Base-by-base conservation (phyloP, 371 early-diverging fungal genomes). In the Mucor piriformis region DNA sequence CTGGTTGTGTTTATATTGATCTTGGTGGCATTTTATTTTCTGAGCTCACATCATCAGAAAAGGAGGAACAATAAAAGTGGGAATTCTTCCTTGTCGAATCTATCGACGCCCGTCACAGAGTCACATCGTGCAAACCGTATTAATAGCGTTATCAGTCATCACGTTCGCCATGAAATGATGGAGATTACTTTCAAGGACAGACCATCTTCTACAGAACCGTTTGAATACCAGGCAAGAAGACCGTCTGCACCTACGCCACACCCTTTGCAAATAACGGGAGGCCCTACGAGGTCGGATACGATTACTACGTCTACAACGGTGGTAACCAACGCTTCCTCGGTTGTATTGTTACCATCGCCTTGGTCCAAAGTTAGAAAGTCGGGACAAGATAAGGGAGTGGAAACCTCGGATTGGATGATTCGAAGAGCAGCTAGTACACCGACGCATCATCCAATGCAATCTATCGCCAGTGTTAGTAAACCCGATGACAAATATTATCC, bases 1-100 rank as follows among this genome's bases (percentile, higher is more conserved):
- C 23, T 76, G 1, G 77, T 72, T 18, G 72, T 69, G 5, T 59
- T 76, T 23, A 34, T 77, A 11, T 54, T 74, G 7, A 63, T 77
- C 10, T 48, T 77, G 11, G 59, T 74, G 10, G 70, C 65, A 3
- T 48, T 76, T 15, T 73, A 76, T 54, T 46, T 76, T 34, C 50
- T 71, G 13, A 67, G 71, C 47, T 53, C 59, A 27, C 64, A 71
- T 40, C 67, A 70, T 21, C 44, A 59, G 47, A 35, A 44, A 18
- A 24, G 29, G 40, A 47, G 29, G 33, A 46, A 54, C 12, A 55
- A 52, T 13, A 42, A 46, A 40, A 46, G 12, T 24, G 37, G 37
- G 2, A 1, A n/a, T 18, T 51, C 51, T 51, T 37, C 51, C 3
- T 56, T 25, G 35, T 46, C 46, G 13, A 24, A 46, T 46, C 12